Base-by-base conservation (phyloP, 371 early-diverging fungal species). In the Rhizomucor pusillus region DNA sequence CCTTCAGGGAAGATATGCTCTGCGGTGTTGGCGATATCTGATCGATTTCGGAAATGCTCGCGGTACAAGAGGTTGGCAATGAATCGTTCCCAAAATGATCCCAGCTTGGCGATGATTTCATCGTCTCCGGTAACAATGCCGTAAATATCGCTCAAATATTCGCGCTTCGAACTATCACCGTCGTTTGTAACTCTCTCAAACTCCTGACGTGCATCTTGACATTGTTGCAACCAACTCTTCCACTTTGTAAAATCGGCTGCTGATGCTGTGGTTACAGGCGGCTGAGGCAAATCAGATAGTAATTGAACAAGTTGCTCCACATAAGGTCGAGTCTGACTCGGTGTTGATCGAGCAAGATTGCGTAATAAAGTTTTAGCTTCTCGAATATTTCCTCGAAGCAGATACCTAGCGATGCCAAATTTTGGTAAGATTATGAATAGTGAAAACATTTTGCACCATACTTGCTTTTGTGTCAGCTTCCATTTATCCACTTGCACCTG, bases 51-150 rank as follows among this genome's bases (percentile, higher is more conserved):
- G 43, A 54, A 57, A 12, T 57, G 63, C 5, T 63, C 58, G 41
- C 48, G 19, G 23, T 51, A 63, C 14, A 63, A 19, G 14, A 63
- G 39, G 0, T 10, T 1, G 4, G 54, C 63, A 10, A 51, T 25
- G 33, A 57, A 37, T n/a, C 52, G 48, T 40, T 63, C 63, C 16
- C 52, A 33, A 19, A 54, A 44, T 10, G 58, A 33, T 5, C 63
- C 54, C 13, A 16, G 20, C 1, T 40, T 29, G 34, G 34, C 22
- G n/a, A 63, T 57, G n/a, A 45, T 35, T 14, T 58, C 40, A 34
- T 44, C 48, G 20, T 57, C 63, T n/a, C 63, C 63, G 18, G 20
- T 23, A 14, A 63, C 5, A 23, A 63, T 57, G 6, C 45, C 33
- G 12, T 50, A 44, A 13, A 63, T 23, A 19, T 16, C 5, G 18